Percentiles rank a stretch among this genome's conserved stretches.
phyloP scores from a whole-genome alignment of 2,329 filamentous ascomycete species.

The Aureobasidium vineae region DNA sequence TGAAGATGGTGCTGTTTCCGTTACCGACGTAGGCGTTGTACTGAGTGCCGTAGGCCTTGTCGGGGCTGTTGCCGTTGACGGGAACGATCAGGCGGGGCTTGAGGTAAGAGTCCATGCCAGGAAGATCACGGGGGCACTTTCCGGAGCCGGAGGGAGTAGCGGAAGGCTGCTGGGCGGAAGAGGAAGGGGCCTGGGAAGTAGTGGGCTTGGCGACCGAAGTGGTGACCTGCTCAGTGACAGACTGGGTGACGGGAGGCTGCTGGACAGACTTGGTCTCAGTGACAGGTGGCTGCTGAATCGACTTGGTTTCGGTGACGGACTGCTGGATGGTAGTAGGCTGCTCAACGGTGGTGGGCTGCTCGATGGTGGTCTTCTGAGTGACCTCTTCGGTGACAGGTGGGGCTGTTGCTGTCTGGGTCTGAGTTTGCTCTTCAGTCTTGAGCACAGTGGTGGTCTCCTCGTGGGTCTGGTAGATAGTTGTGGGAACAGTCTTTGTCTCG shows the following conservation, averaged over 20 bases:
- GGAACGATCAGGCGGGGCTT: conserved; percentile 62
- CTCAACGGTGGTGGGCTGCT: conserved; percentile 1
- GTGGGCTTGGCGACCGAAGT: conserved; percentile 4
- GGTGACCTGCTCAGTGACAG: conserved; percentile 3
- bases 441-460: conserved; percentile 12
- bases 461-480: conserved; percentile 6
- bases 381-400: conserved; percentile 8
- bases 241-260: conserved; percentile 6
- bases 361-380: conserved; percentile 3
- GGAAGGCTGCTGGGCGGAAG: not conserved
- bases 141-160: conserved; percentile 16
- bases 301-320: too few relatives aligned
- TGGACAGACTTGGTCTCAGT: conserved; percentile 1
- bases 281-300: not conserved
- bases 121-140: conserved; percentile 34
- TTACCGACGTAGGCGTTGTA: conserved; percentile 57
- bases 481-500: conserved; percentile 14
- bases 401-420: not conserved
- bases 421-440: conserved; percentile 5
- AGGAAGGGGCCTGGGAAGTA: not conserved
- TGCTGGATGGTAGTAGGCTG: conserved; percentile 7
- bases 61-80: conserved; percentile 55
- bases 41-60: conserved; percentile 53
- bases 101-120: conserved; percentile 36
- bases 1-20: conserved; percentile 61